Conservation (phyloP, 106 monocot species). For the Narthecium ossifragum region DNA sequence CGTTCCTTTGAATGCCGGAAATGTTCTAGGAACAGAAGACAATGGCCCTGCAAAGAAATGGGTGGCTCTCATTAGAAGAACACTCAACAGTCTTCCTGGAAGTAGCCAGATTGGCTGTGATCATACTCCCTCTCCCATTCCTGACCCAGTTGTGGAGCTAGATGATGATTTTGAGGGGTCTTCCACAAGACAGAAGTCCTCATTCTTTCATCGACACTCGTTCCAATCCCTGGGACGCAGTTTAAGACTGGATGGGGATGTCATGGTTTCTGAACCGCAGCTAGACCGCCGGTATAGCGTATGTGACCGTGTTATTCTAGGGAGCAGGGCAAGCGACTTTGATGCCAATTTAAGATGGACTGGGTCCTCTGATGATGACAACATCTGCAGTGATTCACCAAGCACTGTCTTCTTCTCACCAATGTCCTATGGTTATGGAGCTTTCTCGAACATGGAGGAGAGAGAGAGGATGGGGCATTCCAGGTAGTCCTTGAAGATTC, state of each 20-base stretch:
- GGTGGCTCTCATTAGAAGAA: slow-evolving; percentile 55
- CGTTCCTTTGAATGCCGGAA: slow-evolving; percentile 62
- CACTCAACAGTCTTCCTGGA: slow-evolving; percentile 55
- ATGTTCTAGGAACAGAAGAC: slow-evolving; percentile 71
- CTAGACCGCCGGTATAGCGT: slow-evolving; percentile 59
- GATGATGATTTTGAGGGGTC: slow-evolving; percentile 59
- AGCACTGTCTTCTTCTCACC: slow-evolving; percentile 38
- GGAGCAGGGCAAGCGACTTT: slow-evolving; percentile 61
- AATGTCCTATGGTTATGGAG: slow-evolving; percentile 38
- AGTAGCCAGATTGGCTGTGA: slow-evolving; percentile 21
- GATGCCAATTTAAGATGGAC: slow-evolving; percentile 49
- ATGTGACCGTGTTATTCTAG: slow-evolving; percentile 49
- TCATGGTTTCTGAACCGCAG: slow-evolving; percentile 24
- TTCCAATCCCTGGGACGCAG: slow-evolving; percentile 54
- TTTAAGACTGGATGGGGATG: slow-evolving; percentile 41
- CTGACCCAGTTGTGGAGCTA: slow-evolving; percentile 47
- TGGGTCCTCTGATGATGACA: slow-evolving; percentile 46
- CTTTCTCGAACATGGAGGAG: slow-evolving; percentile 17
- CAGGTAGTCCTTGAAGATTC: too few relatives aligned
- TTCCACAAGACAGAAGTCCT: slow-evolving; percentile 36
- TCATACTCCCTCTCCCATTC: slow-evolving; percentile 57
- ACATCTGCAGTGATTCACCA: slow-evolving; percentile 41
- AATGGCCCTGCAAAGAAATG: slow-evolving; percentile 70
- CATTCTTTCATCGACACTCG: slow-evolving; percentile 51
- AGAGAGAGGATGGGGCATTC: slow-evolving; percentile 31